Percentiles rank a stretch among this genome's conserved stretches.
These are phyloP conservation scores for Penicillium waksmanii DNA, from an alignment of 495 filamentous ascomycete genomes.

Conservation along the genomic window DNA sequence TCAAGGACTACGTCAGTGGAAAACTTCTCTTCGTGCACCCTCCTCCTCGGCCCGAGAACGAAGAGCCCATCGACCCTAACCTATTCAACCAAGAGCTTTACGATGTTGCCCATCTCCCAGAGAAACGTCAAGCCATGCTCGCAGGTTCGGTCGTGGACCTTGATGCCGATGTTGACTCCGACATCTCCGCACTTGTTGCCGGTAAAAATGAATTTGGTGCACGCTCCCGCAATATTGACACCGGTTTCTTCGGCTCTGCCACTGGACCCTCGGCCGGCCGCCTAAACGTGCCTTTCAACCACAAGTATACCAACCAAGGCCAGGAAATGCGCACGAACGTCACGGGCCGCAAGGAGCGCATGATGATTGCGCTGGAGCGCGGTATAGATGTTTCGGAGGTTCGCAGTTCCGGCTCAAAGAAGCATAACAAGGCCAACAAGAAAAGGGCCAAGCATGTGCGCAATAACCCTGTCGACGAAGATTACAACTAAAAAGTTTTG, in stretches of 20 bases:
- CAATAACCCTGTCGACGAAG: slow-evolving; percentile 38
- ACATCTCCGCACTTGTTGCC: slow-evolving; percentile 24
- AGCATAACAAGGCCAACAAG: slow-evolving; percentile 91
- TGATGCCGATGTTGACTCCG: slow-evolving; percentile 45
- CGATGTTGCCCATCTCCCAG: slow-evolving; percentile 74
- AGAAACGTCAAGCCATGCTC: slow-evolving; percentile 62
- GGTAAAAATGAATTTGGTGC: slow-evolving; percentile 50
- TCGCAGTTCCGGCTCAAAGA: slow-evolving; percentile 72
- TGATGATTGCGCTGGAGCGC: slow-evolving; percentile 83
- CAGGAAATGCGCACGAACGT: slow-evolving; percentile 65
- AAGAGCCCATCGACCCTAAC: slow-evolving; percentile 63
- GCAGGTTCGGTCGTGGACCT: slow-evolving; percentile 47
- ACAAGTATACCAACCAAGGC: slow-evolving; percentile 85
- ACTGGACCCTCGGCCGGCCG: slow-evolving; percentile 62
- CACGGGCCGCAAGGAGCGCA: slow-evolving; percentile 80
- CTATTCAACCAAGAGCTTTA: slow-evolving; percentile 92
- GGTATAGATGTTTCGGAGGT: slow-evolving; percentile 84
- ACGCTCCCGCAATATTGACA: slow-evolving; percentile 80
- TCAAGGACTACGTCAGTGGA: slow-evolving; percentile 98
- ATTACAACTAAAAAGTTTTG: slow-evolving; percentile 43
- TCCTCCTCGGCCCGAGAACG: slow-evolving; percentile 61
- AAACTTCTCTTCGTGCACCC: slow-evolving; percentile 92
- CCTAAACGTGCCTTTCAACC: slow-evolving; percentile 80
- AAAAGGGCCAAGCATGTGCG: slow-evolving; percentile 62
- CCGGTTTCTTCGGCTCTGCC: slow-evolving; percentile 77